Conservation (phyloP, 2,329 filamentous ascomycete genomes). For the Trichoderma citrinoviride region DNA sequence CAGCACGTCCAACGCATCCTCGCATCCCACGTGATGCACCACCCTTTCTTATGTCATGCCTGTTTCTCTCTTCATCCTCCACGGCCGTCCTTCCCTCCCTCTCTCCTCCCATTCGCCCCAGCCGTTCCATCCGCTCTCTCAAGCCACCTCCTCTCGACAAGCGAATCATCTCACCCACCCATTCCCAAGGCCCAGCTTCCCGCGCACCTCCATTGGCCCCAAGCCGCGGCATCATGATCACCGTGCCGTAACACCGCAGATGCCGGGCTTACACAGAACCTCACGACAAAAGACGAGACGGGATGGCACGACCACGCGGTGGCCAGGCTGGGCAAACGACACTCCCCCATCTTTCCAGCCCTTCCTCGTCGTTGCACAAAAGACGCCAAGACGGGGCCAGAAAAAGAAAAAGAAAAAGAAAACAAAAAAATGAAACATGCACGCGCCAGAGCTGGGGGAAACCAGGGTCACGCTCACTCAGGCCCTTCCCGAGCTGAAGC, state of each 20-base stretch:
- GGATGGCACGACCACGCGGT: neutral
- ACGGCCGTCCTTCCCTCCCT: neutral
- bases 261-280: neutral
- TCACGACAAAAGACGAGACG: neutral
- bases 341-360: neutral
- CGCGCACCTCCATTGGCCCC: neutral
- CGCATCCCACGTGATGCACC: neutral
- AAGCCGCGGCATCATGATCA: slow-evolving; percentile 6
- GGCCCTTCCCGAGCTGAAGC: neutral
- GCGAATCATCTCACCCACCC: neutral
- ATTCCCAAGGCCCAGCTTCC: neutral
- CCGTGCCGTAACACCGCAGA: slow-evolving; percentile 6
- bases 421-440: neutral
- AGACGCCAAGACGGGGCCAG: slow-evolving; percentile 6
- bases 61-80: neutral
- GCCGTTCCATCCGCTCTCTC: neutral
- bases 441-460: neutral
- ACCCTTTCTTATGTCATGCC: slow-evolving; percentile 15
- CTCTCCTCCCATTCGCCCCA: slow-evolving; percentile 1
- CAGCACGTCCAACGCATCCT: too few species aligned
- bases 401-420: neutral
- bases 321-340: neutral
- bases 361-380: neutral
- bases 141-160: neutral
- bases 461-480: neutral